Percentiles rank a stretch among this genome's conserved stretches.
phyloP scores from a whole-genome alignment of 2,329 filamentous ascomycete genomes.

The Phialophora expanda region DNA sequence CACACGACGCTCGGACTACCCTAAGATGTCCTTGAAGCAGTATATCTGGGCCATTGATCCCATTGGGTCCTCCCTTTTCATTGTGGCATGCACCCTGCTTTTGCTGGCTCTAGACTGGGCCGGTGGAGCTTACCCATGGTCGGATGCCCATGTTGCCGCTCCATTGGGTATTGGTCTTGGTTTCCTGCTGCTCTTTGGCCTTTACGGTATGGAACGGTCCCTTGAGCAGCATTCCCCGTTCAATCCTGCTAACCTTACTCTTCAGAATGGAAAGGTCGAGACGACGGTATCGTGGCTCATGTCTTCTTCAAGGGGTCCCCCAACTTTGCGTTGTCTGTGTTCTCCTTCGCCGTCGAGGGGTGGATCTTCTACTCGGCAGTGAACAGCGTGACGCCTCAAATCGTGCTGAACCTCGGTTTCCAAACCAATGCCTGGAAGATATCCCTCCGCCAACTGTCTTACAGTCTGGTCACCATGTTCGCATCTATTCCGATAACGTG shows the following conservation, averaged over 20 bases:
- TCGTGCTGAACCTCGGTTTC: conserved; percentile 58
- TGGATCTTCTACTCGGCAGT: conserved; percentile 64
- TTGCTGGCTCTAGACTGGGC: conserved; percentile 56
- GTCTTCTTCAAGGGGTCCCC: conserved; percentile 60
- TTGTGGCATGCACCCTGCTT: conserved; percentile 52
- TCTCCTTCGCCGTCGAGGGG: conserved; percentile 63
- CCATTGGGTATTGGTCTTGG: conserved; percentile 52
- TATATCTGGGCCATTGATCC: conserved; percentile 57
- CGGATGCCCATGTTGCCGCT: conserved; percentile 46
- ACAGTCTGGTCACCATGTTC: conserved; percentile 49
- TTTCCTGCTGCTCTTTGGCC: conserved; percentile 49
- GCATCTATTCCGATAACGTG: conserved; percentile 52
- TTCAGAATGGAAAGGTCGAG: conserved; percentile 61
- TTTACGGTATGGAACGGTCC: conserved; percentile 42
- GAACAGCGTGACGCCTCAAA: conserved; percentile 58
- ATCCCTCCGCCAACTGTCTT: conserved; percentile 56
- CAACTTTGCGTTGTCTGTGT: conserved; percentile 61
- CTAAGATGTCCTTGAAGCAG: conserved; percentile 48
- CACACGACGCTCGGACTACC: conserved; percentile 47
- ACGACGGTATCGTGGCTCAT: conserved; percentile 61
- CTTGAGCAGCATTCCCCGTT: background rate
- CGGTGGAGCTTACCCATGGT: conserved; percentile 51
- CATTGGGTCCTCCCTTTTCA: conserved; percentile 54
- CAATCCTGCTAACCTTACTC: conserved; percentile 1
- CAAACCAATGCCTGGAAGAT: conserved; percentile 55